Base-by-base conservation (phyloP, 169 alveolate species). In the Cyclospora cayetanensis region DNA sequence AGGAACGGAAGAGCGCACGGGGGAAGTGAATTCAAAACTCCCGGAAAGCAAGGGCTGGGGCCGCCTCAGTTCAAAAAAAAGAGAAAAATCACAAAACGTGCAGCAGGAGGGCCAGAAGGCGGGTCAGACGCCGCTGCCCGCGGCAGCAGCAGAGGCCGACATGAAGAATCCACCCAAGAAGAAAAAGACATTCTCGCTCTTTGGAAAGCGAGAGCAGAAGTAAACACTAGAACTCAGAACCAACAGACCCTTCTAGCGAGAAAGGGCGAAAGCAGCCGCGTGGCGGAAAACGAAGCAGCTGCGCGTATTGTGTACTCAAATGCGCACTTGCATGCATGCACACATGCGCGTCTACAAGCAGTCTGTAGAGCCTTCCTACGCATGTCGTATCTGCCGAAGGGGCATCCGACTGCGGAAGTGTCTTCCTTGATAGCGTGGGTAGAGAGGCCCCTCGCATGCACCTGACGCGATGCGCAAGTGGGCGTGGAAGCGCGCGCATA, bases 271-370 rank as follows among this genome's bases (percentile, higher is more conserved):
- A 4, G 4, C 2, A 11, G 2, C 7, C 5, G 4, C 74, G 31
- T 11, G 31, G 2, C 68, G 25, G 25, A 55, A 25, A 63, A n/a
- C 22, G 37, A 18, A 63, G 74, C 74, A 63, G 74, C 4, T 9
- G 12, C 37, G 34, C 12, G 74, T 63, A 27, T 63, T 27, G 74
- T 34, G 74, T 63, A 42, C 80, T 41, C 50, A 35, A 9, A 0
- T 68, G 80, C 50, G 22, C 22, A 50, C 80, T 34, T 68, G 80
- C 80, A 68, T 68, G 80, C 80, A 29, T 68, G 80, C 80, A 68
- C 37, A 50, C 80, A 68, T 68, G 46, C 80, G 39, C 68, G 20
- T 25, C 3, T 2, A 31, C 68, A 4, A 55, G 68, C 68, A 55
- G 68, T 31, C 2, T 31, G 2, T 25, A 31, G 25, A 31, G 68